Conservation (phyloP, 805 yeast genomes). For the Vanderwaltozyma yarrowii region DNA sequence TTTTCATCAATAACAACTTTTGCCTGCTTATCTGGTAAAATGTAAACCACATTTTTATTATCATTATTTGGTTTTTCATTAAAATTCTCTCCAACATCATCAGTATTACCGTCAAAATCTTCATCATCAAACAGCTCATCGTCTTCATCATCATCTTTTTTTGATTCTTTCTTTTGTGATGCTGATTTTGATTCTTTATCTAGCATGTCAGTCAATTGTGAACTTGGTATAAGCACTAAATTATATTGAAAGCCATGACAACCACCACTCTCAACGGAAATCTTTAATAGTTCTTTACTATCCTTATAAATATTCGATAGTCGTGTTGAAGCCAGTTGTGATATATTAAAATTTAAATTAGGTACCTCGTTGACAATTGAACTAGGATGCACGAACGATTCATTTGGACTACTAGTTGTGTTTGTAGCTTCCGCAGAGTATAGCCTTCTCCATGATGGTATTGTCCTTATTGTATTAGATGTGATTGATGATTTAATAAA, state of each 20-base stretch:
- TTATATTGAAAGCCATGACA: constrained; percentile 96
- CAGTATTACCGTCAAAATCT: neutral
- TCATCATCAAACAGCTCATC: too few species aligned
- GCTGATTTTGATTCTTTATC: neutral
- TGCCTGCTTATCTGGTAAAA: constrained; percentile 46
- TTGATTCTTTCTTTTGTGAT: too few species aligned
- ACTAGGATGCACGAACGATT: constrained; percentile 12
- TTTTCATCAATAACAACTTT: constrained; percentile 68
- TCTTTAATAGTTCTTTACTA: constrained; percentile 41
- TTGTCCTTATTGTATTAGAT: too few species aligned
- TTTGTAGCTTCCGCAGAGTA: too few species aligned
- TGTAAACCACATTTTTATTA: constrained; percentile 12
- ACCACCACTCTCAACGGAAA: constrained; percentile 89
- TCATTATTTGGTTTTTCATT: constrained; percentile 9
- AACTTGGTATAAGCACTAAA: constrained; percentile 46
- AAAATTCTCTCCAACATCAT: constrained; percentile 6
- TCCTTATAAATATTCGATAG: constrained; percentile 18
- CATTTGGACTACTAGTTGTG: constrained; percentile 38
- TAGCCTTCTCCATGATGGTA: too few species aligned
- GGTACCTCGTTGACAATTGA: constrained; percentile 15
- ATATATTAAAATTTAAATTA: constrained; percentile 14
- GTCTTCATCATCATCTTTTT: neutral
- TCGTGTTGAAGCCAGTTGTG: constrained; percentile 23
- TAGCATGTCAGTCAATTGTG: constrained; percentile 16
- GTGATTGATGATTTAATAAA: too few species aligned